Conservation (phyloP, 78 protist genomes). For the Ministeria vibrans region DNA sequence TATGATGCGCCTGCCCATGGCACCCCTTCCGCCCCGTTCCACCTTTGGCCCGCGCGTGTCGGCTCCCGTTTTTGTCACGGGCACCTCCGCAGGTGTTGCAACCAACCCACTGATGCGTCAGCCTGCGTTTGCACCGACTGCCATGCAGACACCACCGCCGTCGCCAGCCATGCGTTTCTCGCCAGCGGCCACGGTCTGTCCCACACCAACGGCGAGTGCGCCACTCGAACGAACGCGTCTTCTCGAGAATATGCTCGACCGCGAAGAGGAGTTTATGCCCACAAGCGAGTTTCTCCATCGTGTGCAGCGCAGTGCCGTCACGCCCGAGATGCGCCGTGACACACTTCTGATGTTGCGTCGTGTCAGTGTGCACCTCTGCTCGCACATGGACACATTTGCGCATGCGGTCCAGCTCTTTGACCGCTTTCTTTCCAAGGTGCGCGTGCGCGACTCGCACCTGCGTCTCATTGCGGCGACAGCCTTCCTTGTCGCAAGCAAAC, state of each 20-base stretch:
- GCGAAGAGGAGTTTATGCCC: background rate
- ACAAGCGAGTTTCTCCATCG: background rate
- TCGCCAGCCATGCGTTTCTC: no score
- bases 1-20: no score
- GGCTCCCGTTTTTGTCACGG: no score
- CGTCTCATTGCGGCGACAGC: slow-evolving; percentile 22
- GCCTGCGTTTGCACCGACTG: no score
- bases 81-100: no score
- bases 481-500: slow-evolving; percentile 23
- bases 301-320: slow-evolving; percentile 13
- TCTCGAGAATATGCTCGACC: background rate
- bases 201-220: no score
- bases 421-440: slow-evolving; percentile 11
- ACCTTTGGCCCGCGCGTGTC: no score
- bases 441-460: slow-evolving; percentile 14
- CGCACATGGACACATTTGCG: slow-evolving; percentile 16
- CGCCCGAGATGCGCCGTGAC: slow-evolving; percentile 3
- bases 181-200: no score
- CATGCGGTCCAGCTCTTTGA: slow-evolving; percentile 21
- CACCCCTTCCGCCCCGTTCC: no score
- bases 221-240: no score
- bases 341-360: background rate
- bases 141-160: no score
- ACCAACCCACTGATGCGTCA: no score
- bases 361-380: slow-evolving; percentile 20